A percentile compares a stretch with the other conserved stretches of the same genome.
These are phyloP conservation scores for Aureobasidium sp. DNA, from an alignment of 2,329 filamentous ascomycete species.

Conservation along the genomic window DNA sequence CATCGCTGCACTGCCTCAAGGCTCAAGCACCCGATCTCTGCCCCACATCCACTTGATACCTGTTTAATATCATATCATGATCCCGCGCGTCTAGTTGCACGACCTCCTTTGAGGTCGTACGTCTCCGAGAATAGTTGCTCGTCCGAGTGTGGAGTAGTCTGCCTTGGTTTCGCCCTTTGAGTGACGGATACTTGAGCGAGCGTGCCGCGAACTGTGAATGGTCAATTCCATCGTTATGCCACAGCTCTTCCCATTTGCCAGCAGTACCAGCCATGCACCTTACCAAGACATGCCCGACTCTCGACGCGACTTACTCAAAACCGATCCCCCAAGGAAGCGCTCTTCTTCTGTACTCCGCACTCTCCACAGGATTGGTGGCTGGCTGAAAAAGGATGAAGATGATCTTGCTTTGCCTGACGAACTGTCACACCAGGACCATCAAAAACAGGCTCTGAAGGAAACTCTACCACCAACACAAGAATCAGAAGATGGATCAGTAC, in stretches of 20 bases:
- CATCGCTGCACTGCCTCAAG: conserved; percentile 5
- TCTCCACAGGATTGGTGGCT: conserved; percentile 35
- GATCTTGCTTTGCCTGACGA: conserved; percentile 20
- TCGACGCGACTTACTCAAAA: background rate
- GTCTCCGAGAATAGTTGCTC: conserved; percentile 9
- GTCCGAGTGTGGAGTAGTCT: conserved; percentile 8
- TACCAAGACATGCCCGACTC: conserved; percentile 22
- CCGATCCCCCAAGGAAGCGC: conserved; percentile 30
- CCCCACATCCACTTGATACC: conserved; percentile 9
- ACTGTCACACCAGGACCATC: background rate
- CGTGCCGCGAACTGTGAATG: conserved; percentile 16
- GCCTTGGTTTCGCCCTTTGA: conserved; percentile 5
- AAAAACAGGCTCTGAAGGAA: conserved; percentile 4
- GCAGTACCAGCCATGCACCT: conserved; percentile 19
- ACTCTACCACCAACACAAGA: background rate
- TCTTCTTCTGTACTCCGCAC: conserved; percentile 22
- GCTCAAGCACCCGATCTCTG: background rate
- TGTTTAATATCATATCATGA: conserved; percentile 3
- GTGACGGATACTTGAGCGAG: conserved; percentile 11
- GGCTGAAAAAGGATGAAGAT: conserved; percentile 35
- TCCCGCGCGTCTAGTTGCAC: conserved; percentile 3
- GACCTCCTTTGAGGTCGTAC: background rate
- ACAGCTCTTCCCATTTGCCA: conserved; percentile 27
- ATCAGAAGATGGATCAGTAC: conserved; percentile 23
- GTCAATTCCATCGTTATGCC: conserved; percentile 23